Conservation (phyloP, 352 stramenopile species). For the Saprolegnia parasitica region DNA sequence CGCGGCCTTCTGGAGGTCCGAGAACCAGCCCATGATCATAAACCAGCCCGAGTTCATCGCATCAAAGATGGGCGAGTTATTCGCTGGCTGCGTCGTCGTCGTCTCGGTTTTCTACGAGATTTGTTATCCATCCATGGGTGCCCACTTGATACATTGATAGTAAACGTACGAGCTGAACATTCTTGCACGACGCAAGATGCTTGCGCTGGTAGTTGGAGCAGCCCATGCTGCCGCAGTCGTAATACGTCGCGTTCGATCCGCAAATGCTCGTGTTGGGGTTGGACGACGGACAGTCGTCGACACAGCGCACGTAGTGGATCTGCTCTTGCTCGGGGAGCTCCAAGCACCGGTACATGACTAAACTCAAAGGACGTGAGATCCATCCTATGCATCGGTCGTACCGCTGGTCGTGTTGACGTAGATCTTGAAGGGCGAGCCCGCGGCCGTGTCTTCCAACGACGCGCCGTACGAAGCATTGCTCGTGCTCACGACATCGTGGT, state of each 20-base stretch:
- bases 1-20: slow-evolving; percentile 71
- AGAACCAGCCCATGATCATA: slow-evolving; percentile 67
- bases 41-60: slow-evolving; percentile 41
- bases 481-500: slow-evolving; percentile 40
- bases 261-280: slow-evolving; percentile 37
- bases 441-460: slow-evolving; percentile 45
- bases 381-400: neutral
- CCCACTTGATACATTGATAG: neutral
- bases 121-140: neutral
- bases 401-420: slow-evolving; percentile 51
- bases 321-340: slow-evolving; percentile 54
- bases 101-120: slow-evolving; percentile 16
- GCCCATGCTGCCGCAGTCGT: slow-evolving; percentile 44
- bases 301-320: slow-evolving; percentile 43
- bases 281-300: slow-evolving; percentile 53
- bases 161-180: slow-evolving; percentile 6
- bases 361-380: neutral
- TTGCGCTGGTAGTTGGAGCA: slow-evolving; percentile 36
- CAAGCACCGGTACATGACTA: slow-evolving; percentile 64
- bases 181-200: slow-evolving; percentile 15
- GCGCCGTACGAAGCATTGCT: slow-evolving; percentile 30
- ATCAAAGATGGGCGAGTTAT: slow-evolving; percentile 23
- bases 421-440: slow-evolving; percentile 58
- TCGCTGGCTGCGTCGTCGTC: neutral
- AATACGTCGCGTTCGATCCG: slow-evolving; percentile 39